Base-by-base conservation (phyloP, 192 early-diverging fungal species). In the Rhizophagus clarus region DNA sequence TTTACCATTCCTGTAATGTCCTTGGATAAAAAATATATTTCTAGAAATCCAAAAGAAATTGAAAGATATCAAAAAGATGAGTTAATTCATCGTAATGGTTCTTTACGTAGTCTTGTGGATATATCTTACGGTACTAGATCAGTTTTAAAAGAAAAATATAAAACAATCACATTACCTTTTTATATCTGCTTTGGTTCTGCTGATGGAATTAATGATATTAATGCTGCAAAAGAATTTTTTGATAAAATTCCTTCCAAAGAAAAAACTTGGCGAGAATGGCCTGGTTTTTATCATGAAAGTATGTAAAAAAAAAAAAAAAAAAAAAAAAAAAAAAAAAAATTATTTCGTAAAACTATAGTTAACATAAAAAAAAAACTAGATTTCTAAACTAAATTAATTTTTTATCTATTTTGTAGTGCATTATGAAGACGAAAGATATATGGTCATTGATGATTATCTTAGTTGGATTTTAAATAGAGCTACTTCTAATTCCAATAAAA, bases 271-370 rank as follows among this genome's bases (percentile, higher is more conserved):
- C 68, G 37, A 5, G 68, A 70, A 70, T 70, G 20, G 20, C 5
- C 31, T 8, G 68, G 68, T 37, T 29, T 31, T 70, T 70, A 70
- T 70, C 68, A 70, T 70, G 68, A 70, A 70, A n/a, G 68, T 70
- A 37, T 40, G 68, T 42, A 40, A n/a, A 37, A 22, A n/a, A 22
- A n/a, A 8, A 10, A 20, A n/a, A n/a, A n/a, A n/a, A n/a, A n/a
- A n/a, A n/a, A n/a, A n/a, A n/a, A n/a, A n/a, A n/a, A n/a, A n/a
- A n/a, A n/a, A n/a, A n/a, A n/a, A n/a, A n/a, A n/a, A n/a, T n/a
- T n/a, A n/a, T n/a, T 37, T 42, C 15, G n/a, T 34, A 34, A 34
- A 34, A 34, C 5, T 2, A 4, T 34, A 5, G 34, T 40, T 40
- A 37, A 37, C 22, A 69, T 40, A 14, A 34, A 17, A 20, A n/a